Base-by-base conservation (phyloP, 2,329 filamentous ascomycete species). In the Hypoxylon sp. region DNA sequence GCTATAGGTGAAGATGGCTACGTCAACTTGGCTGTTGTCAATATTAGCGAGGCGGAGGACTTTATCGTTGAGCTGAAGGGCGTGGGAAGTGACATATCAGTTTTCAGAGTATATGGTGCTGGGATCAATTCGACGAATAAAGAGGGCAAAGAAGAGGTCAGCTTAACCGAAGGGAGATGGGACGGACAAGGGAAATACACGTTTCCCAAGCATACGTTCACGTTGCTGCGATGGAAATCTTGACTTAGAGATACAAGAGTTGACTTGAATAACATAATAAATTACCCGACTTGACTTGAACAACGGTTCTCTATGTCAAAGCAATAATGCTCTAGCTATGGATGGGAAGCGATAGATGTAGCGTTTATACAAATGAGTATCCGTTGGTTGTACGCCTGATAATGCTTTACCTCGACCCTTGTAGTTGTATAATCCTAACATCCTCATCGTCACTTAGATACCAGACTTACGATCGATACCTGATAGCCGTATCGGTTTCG, bases 201-300 rank as follows among this genome's bases (percentile, higher is more conserved):
- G 1, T 94, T 94, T 79, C 83, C 85, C 0, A 93, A 89, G 81
- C 88, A 91, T 76, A 92, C 90, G 2, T 84, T 94, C 51, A 93
- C 90, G 2, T 80, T 94, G 79, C 77, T 94, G 73, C 82, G 85
- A 56, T 87, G 84, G 79, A 79, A 80, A 64, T 68, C 72, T 1
- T 69, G 15, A 58, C 13, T 35, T 32, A 19, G 27, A 13, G 4
- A 17, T 52, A 32, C 29, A 39, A 57, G 37, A 17, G 29, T 31
- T 31, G 27, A 37, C 31, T 60, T 46, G 29, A 61, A 63, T n/a
- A 35, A 60, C 50, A 57, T 47, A 58, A 57, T 67, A 61, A 62
- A 63, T 60, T 59, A 62, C 64, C 24, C 65, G 57, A 62, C 44
- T 39, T 29, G 44, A 59, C 39, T 65, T 27, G 46, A 24, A 54